phyloP scores from a whole-genome alignment of 257 asterid genomes.

The Verbascum thapsus region DNA sequence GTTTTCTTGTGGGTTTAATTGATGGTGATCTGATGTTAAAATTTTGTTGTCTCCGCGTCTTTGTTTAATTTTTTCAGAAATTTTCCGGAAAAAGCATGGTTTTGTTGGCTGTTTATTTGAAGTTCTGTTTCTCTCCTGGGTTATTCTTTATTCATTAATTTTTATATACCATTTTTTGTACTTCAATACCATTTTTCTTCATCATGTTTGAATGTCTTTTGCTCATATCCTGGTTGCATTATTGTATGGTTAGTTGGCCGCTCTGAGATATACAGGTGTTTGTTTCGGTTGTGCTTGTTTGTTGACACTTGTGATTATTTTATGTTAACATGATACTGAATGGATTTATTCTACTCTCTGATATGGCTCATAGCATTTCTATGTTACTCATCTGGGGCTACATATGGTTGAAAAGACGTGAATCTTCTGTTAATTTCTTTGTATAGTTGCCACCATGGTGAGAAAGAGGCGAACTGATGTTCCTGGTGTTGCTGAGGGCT shows the following conservation, averaged over 20 bases:
- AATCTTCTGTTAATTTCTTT: conserved; percentile 13
- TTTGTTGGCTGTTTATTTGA: no score
- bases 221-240: neutral
- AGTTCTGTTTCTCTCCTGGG: no score
- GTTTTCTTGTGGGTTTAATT: neutral
- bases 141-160: no score
- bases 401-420: conserved; percentile 11
- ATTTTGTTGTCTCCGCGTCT: neutral
- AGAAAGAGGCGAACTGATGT: conserved; percentile 75
- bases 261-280: neutral
- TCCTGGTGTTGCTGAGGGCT: conserved; percentile 65
- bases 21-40: conserved; percentile 25
- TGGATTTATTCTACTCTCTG: neutral
- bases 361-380: neutral
- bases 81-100: neutral
- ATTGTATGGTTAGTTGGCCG: conserved; percentile 1
- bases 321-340: neutral
- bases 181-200: no score
- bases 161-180: neutral
- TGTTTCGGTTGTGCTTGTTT: neutral
- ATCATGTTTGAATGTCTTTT: neutral
- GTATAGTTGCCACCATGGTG: conserved; percentile 60
- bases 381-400: conserved; percentile 3
- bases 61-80: neutral
- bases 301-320: neutral